Percentiles rank a stretch among this genome's conserved stretches.
phyloP scores from a whole-genome alignment of 352 stramenopile species.

The Peronospora farinosa region DNA sequence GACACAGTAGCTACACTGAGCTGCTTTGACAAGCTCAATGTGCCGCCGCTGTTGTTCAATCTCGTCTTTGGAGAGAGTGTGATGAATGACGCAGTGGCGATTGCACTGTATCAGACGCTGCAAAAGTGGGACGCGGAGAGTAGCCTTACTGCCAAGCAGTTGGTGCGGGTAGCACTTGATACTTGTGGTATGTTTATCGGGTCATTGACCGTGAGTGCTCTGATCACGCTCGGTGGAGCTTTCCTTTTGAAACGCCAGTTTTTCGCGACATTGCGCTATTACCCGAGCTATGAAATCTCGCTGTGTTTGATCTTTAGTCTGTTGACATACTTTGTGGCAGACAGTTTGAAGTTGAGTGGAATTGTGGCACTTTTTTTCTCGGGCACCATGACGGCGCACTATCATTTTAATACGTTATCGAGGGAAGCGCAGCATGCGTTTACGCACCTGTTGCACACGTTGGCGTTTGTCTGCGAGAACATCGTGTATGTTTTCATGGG shows the following conservation, averaged over 20 bases:
- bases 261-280: conserved; percentile 69
- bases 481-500: conserved; percentile 87
- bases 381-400: conserved; percentile 83
- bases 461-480: conserved; percentile 76
- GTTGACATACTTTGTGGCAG: conserved; percentile 79
- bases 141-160: conserved; percentile 53
- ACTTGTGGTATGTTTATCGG: conserved; percentile 73
- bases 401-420: conserved; percentile 84
- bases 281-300: conserved; percentile 83
- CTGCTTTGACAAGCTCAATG: conserved; percentile 89
- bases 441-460: conserved; percentile 76
- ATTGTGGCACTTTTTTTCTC: conserved; percentile 94
- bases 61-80: conserved; percentile 93
- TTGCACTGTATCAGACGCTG: conserved; percentile 91
- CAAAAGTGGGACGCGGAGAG: conserved; percentile 81
- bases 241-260: conserved; percentile 73
- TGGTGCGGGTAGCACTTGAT: conserved; percentile 57
- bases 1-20: conserved; percentile 91
- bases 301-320: conserved; percentile 82
- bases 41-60: conserved; percentile 88
- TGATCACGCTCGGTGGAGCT: conserved; percentile 66
- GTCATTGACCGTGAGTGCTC: conserved; percentile 59
- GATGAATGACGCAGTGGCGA: conserved; percentile 91
- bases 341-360: conserved; percentile 76
- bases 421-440: conserved; percentile 77